Percentiles rank a stretch among this genome's conserved stretches.
These are phyloP conservation scores for Gossypium laxum DNA, from an alignment of 441 rosid genomes.

Conservation along the genomic window DNA sequence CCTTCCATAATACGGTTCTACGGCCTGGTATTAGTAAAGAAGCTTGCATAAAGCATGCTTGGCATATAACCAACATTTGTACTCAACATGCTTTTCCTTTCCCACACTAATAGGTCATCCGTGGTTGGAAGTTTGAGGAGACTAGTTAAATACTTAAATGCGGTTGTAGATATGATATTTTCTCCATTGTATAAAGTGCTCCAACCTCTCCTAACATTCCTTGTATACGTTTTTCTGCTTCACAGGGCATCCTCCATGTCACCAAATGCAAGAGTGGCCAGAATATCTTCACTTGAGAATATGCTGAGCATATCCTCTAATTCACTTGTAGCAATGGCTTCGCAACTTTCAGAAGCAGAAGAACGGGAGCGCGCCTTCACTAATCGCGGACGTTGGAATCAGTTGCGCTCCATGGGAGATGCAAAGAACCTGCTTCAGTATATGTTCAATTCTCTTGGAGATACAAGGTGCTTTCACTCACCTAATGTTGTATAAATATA, in stretches of 20 bases:
- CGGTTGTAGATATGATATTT: background rate
- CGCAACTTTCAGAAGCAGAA: constrained; percentile 97
- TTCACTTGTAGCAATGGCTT: constrained; percentile 93
- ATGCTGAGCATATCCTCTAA: constrained; percentile 87
- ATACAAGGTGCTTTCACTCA: constrained; percentile 49
- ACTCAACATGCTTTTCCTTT: background rate
- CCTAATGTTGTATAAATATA: background rate
- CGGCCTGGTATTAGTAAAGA: background rate
- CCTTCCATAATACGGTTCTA: background rate
- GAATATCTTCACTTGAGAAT: constrained; percentile 81
- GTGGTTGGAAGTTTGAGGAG: background rate
- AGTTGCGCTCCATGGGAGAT: constrained; percentile 93
- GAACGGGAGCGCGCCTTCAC: constrained; percentile 82
- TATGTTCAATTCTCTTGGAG: constrained; percentile 81
- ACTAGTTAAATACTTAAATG: background rate
- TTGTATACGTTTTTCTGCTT: too few species aligned
- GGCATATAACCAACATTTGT: background rate
- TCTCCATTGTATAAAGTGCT: background rate
- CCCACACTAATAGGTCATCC: background rate
- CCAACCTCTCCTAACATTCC: background rate
- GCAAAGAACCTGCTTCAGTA: constrained; percentile 91
- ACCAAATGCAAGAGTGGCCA: constrained; percentile 77
- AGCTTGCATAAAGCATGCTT: background rate
- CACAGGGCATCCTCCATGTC: constrained; percentile 90
- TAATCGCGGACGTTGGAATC: constrained; percentile 95